phyloP scores from a whole-genome alignment of 768 basidiomycete genomes.

The Auriscalpium vulgare region DNA sequence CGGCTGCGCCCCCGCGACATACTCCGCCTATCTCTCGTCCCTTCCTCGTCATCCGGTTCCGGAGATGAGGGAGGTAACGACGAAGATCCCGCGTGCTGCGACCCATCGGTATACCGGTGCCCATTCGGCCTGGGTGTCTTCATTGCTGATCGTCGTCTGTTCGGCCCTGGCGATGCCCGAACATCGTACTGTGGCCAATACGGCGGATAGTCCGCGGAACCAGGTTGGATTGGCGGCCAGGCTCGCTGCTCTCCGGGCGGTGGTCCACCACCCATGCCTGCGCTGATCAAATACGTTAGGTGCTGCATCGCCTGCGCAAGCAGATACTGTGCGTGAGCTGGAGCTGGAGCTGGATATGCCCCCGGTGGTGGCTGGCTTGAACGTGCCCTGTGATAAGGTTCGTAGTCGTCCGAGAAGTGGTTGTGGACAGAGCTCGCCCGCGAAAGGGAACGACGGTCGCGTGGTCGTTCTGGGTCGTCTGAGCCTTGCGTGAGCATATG shows the following conservation, averaged over 20 bases:
- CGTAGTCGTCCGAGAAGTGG: background rate
- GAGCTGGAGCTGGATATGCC: background rate
- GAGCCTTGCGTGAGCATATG: too few relatives aligned
- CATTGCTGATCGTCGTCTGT: conserved; percentile 15
- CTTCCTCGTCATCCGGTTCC: conserved; percentile 21
- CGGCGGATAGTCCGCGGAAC: conserved; percentile 2
- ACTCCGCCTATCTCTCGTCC: background rate
- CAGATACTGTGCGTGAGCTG: conserved; percentile 27
- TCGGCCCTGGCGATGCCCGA: background rate
- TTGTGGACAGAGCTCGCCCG: background rate
- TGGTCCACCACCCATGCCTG: conserved; percentile 19
- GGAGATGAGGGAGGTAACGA: conserved; percentile 52
- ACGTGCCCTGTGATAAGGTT: background rate
- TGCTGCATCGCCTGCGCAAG: conserved; percentile 34
- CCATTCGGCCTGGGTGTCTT: conserved; percentile 28
- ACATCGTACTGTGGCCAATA: conserved; percentile 12
- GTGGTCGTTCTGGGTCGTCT: too few relatives aligned
- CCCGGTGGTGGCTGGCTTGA: background rate
- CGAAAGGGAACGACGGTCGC: background rate
- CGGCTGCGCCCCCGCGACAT: conserved; percentile 37
- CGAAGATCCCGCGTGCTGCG: conserved; percentile 27
- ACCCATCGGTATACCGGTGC: conserved; percentile 20
- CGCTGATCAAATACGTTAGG: conserved; percentile 30
- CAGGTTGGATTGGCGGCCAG: conserved; percentile 10
- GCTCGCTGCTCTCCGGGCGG: background rate